These are phyloP conservation scores for Lachnellula hyalina DNA, from an alignment of 2,329 filamentous ascomycete species.

Conservation along the genomic window DNA sequence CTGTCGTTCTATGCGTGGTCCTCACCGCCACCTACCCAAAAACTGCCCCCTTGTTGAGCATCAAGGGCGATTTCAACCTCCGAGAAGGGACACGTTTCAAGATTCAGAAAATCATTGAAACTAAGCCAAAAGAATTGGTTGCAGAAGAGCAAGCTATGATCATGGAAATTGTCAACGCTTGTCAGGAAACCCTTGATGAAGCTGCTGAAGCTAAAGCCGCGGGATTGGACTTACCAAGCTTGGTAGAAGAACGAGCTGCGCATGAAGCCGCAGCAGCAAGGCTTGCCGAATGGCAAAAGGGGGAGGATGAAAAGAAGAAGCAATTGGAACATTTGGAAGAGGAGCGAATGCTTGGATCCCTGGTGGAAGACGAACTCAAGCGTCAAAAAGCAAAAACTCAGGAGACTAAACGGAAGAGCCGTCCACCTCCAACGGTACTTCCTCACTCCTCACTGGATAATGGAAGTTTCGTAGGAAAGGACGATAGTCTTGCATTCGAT, in stretches of 20 bases:
- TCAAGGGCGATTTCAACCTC: slow-evolving; percentile 61
- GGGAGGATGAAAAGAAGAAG: slow-evolving; percentile 41
- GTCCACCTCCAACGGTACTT: slow-evolving; percentile 31
- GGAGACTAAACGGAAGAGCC: slow-evolving; percentile 59
- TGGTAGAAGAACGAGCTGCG: slow-evolving; percentile 82
- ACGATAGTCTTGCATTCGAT: slow-evolving; percentile 55
- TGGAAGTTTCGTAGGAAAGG: slow-evolving; percentile 29
- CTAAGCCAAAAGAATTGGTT: slow-evolving; percentile 47
- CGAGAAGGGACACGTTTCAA: slow-evolving; percentile 67
- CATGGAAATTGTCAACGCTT: slow-evolving; percentile 43
- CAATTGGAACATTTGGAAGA: slow-evolving; percentile 59
- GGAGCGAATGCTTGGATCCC: slow-evolving; percentile 62
- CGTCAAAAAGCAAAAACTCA: slow-evolving; percentile 60
- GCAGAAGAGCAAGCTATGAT: slow-evolving; percentile 48
- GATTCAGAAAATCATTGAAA: slow-evolving; percentile 59
- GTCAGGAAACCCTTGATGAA: slow-evolving; percentile 73
- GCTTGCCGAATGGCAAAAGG: slow-evolving; percentile 46
- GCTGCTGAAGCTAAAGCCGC: slow-evolving; percentile 73
- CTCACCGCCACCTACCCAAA: slow-evolving; percentile 90
- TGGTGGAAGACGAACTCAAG: slow-evolving; percentile 68
- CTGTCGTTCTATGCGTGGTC: slow-evolving; percentile 68
- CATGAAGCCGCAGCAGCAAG: slow-evolving; percentile 69
- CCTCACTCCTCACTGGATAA: slow-evolving; percentile 18
- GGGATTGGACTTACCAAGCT: slow-evolving; percentile 71
- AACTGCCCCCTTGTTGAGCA: slow-evolving; percentile 64